Evolutionary conservation across 2,329 filamentous ascomycete genomes (phyloP), one percentile per base, ranked within the genome.

Genomic region (Hymenoscyphus occultus): DNA sequence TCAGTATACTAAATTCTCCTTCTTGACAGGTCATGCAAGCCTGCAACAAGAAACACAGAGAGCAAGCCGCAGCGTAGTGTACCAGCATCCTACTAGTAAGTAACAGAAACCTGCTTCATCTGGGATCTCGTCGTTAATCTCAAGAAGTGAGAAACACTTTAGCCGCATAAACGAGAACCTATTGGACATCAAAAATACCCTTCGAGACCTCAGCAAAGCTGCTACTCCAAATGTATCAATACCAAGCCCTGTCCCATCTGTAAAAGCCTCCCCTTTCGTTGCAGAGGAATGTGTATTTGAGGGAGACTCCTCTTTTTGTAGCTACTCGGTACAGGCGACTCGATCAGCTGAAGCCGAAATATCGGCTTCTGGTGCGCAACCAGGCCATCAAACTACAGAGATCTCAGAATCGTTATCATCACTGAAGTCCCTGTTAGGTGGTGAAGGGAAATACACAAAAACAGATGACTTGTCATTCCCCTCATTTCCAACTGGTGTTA

Each of bases 241-340:
- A 56, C 60, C 7, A 42, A 62, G 48, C 22, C 14, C 32, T 31
- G 48, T 32, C 7, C 16, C 19, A 61, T 9, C 59, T 10, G 28
- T 6, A 48, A 51, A 54, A 12, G 22, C 19, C 16, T 51, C 59
- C 60, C 51, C 59, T 14, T 65, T 56, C 3, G 61, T 57, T 7
- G 59, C 56, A 40, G 45, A 59, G 14, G 57, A 61, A 45, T 19
- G 14, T 16, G 56, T 61, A 14, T 69, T 67, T 22, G 60, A 65
- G 39, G 63, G 62, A 28, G 65, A 69, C 39, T 59, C 67, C 14
- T 69, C 67, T 0, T 67, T 67, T 57, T 60, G 58, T 51, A 64
- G 60, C 5, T 45, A 67, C 7, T 65, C 63, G 2, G 61, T 59
- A 12, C 61, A 65, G 32, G 67, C 67, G 31, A 65, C 65, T 28